Evolutionary conservation across 129 eudicot genomes (phyloP).

Genomic region (Escallonia herrerae): DNA sequence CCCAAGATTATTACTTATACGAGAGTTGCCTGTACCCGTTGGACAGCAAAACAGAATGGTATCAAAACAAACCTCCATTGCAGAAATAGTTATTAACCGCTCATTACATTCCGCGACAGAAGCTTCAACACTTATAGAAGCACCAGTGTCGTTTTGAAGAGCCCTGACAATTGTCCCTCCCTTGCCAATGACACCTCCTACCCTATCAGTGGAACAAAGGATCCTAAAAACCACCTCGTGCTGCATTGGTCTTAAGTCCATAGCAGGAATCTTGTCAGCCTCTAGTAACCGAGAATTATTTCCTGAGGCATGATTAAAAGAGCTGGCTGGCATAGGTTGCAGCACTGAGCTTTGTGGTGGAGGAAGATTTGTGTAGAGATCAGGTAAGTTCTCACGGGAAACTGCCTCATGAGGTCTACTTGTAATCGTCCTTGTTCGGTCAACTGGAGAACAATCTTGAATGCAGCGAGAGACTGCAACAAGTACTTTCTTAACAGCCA

Average conservation of each 20-base stretch:
- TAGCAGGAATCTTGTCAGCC: constrained; percentile 21
- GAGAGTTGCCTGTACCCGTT: no score
- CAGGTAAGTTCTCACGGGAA: constrained; percentile 25
- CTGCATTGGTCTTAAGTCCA: constrained; percentile 22
- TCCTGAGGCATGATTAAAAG: constrained; percentile 24
- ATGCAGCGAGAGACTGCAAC: constrained; percentile 47
- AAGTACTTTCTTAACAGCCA: constrained; percentile 68
- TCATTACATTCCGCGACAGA: constrained; percentile 34
- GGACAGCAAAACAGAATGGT: not conserved
- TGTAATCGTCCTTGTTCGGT: constrained; percentile 15
- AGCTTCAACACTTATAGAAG: constrained; percentile 36
- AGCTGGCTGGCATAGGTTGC: constrained; percentile 28
- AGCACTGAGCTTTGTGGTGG: constrained; percentile 18
- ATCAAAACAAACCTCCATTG: constrained; percentile 50
- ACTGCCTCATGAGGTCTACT: constrained; percentile 25
- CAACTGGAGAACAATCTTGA: constrained; percentile 54
- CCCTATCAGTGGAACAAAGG: constrained; percentile 50
- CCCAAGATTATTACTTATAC: no score
- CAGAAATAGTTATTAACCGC: constrained; percentile 50
- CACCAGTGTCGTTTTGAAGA: constrained; percentile 53
- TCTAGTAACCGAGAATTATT: constrained; percentile 21
- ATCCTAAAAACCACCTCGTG: constrained; percentile 54
- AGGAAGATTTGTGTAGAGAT: constrained; percentile 24
- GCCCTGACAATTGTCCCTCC: constrained; percentile 56
- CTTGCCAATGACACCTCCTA: constrained; percentile 67